Percentiles rank a stretch among this genome's conserved stretches.
These are phyloP conservation scores for Thalassiosira allenii DNA, from an alignment of 352 stramenopile genomes.

Conservation along the genomic window DNA sequence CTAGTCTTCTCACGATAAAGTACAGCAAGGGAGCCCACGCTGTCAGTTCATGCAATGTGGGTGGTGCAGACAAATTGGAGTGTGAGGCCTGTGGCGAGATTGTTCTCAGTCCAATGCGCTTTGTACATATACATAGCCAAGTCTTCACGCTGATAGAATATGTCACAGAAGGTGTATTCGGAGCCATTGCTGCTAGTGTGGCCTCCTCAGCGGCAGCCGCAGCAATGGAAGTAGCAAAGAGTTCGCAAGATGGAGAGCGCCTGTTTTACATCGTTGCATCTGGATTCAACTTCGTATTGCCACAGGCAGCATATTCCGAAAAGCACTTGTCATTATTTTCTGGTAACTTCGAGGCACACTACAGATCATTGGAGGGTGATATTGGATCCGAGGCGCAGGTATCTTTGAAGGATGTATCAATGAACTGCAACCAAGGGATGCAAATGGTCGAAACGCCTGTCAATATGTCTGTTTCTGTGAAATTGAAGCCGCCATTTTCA, in stretches of 20 bases:
- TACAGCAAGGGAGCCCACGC: slow-evolving; percentile 74
- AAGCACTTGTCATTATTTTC: slow-evolving; percentile 73
- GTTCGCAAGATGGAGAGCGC: slow-evolving; percentile 62
- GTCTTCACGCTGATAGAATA: slow-evolving; percentile 80
- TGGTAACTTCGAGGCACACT: slow-evolving; percentile 71
- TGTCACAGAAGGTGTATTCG: slow-evolving; percentile 81
- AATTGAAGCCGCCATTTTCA: slow-evolving; percentile 67
- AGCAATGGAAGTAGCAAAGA: slow-evolving; percentile 77
- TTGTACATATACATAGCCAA: slow-evolving; percentile 83
- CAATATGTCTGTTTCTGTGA: slow-evolving; percentile 67
- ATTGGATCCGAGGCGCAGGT: slow-evolving; percentile 68
- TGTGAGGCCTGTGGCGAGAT: slow-evolving; percentile 77
- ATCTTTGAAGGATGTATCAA: slow-evolving; percentile 71
- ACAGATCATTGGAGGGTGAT: slow-evolving; percentile 67
- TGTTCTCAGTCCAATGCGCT: slow-evolving; percentile 79
- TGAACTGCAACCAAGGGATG: slow-evolving; percentile 63
- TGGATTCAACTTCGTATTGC: slow-evolving; percentile 82
- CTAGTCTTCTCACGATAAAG: slow-evolving; percentile 79
- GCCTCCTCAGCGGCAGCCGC: slow-evolving; percentile 77
- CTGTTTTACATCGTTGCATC: slow-evolving; percentile 79
- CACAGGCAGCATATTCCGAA: slow-evolving; percentile 73
- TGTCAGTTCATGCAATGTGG: slow-evolving; percentile 58
- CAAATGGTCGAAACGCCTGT: slow-evolving; percentile 74
- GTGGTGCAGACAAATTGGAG: slow-evolving; percentile 58
- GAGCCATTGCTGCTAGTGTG: slow-evolving; percentile 72